Evolutionary conservation across 495 filamentous ascomycete species (phyloP), one percentile per base, ranked within the genome.

Genomic region (Melanomma pulvis-pyrius): DNA sequence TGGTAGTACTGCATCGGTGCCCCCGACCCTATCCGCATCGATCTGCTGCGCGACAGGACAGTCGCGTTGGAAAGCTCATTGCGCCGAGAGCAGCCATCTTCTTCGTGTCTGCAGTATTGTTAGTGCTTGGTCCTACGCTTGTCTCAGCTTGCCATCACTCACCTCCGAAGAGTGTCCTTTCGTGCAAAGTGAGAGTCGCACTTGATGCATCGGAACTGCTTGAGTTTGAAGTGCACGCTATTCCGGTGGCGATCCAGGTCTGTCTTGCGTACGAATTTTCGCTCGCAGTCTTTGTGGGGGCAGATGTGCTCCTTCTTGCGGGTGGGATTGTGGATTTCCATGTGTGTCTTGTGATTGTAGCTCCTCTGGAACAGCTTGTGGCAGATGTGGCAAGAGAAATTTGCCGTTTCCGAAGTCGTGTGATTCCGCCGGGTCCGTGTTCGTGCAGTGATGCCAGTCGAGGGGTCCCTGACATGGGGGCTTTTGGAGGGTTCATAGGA

Each of bases 281-380:
- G 90, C 70, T 78, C 82, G 80, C 90, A 94, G 64, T 84, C 79
- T 49, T 83, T 74, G 36, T 84, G 76, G 13, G 74, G 76, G 76
- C 93, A 98, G 4, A 81, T 78, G 75, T 91, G 87, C 0, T 86
- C 86, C 70, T 89, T 87, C 67, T 85, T 86, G 55, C 86, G 81
- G 53, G 82, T 83, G 1, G 92, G 89, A 75, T 97, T 87, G 77
- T 98, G 93, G 8, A 86, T 93, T 73, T 94, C 91, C 82, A 94
- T 83, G 76, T 98, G 93, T 58, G 91, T 88, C 73, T 90, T 91
- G 76, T 89, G 92, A 78, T 98, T 98, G 78, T 93, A 97, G 72
- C 86, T 89, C 56, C 93, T 79, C 64, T 90, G 90, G 74, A 97
- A 98, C 8, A 87, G 82, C 77, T 87, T 88, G 24, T 88, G 88